Percentiles rank a stretch among this genome's conserved stretches.
phyloP scores from a whole-genome alignment of 257 asterid genomes.

The Jacaranda copaia region DNA sequence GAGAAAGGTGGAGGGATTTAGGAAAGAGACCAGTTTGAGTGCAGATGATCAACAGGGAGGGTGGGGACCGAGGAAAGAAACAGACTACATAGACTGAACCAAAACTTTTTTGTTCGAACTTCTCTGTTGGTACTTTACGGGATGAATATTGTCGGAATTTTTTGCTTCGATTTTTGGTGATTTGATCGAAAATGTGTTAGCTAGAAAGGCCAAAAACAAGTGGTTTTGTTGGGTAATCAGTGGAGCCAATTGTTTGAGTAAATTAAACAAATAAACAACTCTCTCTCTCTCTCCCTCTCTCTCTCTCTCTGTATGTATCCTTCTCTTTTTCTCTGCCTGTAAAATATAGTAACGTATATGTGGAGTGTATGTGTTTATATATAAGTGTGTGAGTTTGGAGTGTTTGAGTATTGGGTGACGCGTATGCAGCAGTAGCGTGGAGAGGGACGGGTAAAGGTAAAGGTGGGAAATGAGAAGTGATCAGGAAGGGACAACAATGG shows the following conservation, averaged over 20 bases:
- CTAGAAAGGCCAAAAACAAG: conserved; percentile 26
- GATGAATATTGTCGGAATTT: conserved; percentile 6
- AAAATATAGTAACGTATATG: background rate
- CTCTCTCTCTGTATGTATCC: no score
- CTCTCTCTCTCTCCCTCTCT: background rate
- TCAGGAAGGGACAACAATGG: conserved; percentile 30
- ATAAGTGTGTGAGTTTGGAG: conserved; percentile 28
- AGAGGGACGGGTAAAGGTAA: conserved; percentile 32
- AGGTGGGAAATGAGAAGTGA: conserved; percentile 27
- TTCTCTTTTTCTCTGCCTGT: no score
- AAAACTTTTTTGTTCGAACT: conserved; percentile 5
- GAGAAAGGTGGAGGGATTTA: conserved; percentile 4
- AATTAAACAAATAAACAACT: background rate
- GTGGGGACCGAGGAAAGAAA: conserved; percentile 30
- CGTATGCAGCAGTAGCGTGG: conserved; percentile 29
- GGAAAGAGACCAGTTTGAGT: conserved; percentile 31
- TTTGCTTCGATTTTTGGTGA: background rate
- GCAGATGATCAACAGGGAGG: conserved; percentile 14
- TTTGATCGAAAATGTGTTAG: conserved; percentile 37
- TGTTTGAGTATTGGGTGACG: conserved; percentile 32
- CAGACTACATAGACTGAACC: conserved; percentile 11
- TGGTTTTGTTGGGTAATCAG: conserved; percentile 42
- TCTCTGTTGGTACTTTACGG: background rate
- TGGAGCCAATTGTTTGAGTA: conserved; percentile 17
- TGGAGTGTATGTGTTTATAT: conserved; percentile 20